Evolutionary conservation across 352 stramenopile species (phyloP), one percentile per base, ranked within the genome.

Genomic region (Phytophthora pini): DNA sequence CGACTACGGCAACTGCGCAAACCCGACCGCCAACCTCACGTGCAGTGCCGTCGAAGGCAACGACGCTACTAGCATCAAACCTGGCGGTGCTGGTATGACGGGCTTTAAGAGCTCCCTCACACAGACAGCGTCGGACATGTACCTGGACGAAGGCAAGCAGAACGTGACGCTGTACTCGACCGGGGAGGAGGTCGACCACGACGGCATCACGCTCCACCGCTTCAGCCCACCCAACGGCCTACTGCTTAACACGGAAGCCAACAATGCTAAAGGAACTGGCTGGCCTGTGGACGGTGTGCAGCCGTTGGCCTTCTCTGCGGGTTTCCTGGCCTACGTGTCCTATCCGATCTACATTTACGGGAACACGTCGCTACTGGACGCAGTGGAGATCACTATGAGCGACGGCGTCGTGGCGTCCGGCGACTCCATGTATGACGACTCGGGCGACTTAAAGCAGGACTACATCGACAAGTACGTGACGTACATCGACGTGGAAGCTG

Each of bases 261-360:
- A 84, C 17, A 68, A 61, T 6, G 43, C n/a, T 3, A 55, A 72
- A 10, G 84, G 84, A 41, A 82, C 74, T 2, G 84, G 70, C 9
- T 76, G 70, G 61, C 84, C 84, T 0, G 77, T 93, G 26, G 76
- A 93, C 34, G 84, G 84, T 17, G 65, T 93, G n/a, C 82, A 93
- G 58, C 64, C 72, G 17, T 52, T 89, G 46, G 72, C 70, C 26
- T 93, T 92, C 57, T 74, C 74, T 39, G 70, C 56, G 12, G 84
- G 82, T 24, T 89, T 93, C 59, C 43, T 92, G 20, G 73, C 81
- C 13, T 93, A 80, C 52, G 53, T 93, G 47, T 93, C 84, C 46
- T 84, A 77, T 32, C 82, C 84, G 20, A 34, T 90, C 44, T 93
- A 77, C 61, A 61, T 93, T 3, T 88, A 79, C 53, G 84, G 82